Base-by-base conservation (phyloP, 768 basidiomycete genomes). In the Tylopilus felleus region DNA sequence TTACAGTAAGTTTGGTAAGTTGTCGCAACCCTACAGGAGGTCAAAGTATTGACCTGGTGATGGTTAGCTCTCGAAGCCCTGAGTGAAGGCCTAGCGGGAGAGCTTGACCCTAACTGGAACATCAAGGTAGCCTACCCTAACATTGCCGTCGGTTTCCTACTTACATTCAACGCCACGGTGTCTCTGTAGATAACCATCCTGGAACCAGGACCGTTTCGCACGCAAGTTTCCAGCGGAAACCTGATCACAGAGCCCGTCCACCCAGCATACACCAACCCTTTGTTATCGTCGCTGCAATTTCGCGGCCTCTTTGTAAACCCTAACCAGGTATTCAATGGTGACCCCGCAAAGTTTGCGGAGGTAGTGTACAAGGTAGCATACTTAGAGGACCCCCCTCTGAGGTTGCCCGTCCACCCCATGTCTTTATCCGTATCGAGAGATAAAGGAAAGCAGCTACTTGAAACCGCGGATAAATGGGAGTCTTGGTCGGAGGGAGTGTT, bases 41-140 rank as follows among this genome's bases (percentile, higher is more conserved):
- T n/a, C 29, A 27, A 6, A 25, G 33, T 33, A 33, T 27, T 35
- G 28, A 61, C 17, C 17, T 25, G 29, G 33, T 19, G 33, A 27
- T 49, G 22, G 6, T 16, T 16, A 54, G 56, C 55, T 23, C 53
- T 64, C 9, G 62, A 64, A 56, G 55, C 48, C 1, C 35, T 63
- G 0, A 56, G 53, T 19, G 62, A 62, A 23, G 53, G 53, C 14
- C 53, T 60, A 12, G 57, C 55, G 3, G 19, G 21, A 19, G 65
- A 58, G 22, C 49, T 66, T 46, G 10, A 57, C 21, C 65, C 64
- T 17, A 16, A 43, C n/a, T 65, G 63, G 64, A 59, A 63, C 40
- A 61, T 66, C 48, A 60, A 65, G 49, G 59, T 59, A 51, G 48
- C 29, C 22, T 19, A 1, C 5, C 35, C 6, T 14, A 14, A 36